Conservation (phyloP, 495 filamentous ascomycete genomes). For the Articulospora tetracladia region DNA sequence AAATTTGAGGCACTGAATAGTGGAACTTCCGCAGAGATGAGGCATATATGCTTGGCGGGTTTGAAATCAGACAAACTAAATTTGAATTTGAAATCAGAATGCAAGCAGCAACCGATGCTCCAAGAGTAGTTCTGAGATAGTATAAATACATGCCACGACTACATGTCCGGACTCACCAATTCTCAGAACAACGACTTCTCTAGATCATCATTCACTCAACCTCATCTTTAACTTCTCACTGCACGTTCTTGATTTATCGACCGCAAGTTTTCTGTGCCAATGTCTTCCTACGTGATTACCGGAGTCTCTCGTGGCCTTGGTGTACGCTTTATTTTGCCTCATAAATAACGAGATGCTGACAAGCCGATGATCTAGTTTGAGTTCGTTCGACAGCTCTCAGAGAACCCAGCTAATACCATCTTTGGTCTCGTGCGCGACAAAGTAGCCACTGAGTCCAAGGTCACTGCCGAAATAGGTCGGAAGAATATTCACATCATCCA, state of each 20-base stretch:
- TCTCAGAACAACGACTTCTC: constrained; percentile 11
- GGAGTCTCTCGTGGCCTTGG: constrained; percentile 33
- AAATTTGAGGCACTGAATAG: neutral
- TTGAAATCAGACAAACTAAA: neutral
- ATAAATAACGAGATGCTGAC: constrained; percentile 6
- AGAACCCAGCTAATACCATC: constrained; percentile 26
- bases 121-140: constrained; percentile 3
- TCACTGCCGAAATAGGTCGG: constrained; percentile 30
- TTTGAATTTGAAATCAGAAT: constrained; percentile 13
- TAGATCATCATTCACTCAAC: constrained; percentile 9
- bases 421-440: constrained; percentile 36
- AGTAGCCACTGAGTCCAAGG: constrained; percentile 20
- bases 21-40: constrained; percentile 7
- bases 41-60: neutral
- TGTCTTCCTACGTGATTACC: constrained; percentile 34
- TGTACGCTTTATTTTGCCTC: constrained; percentile 20
- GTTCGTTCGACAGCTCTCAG: constrained; percentile 32
- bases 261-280: constrained; percentile 13
- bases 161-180: constrained; percentile 4
- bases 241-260: neutral
- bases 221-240: constrained; percentile 1
- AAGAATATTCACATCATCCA: constrained; percentile 42
- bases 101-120: constrained; percentile 2
- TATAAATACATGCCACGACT: constrained; percentile 8
- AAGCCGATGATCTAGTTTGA: constrained; percentile 26